phyloP scores from a whole-genome alignment of 148 eudicot genomes.

The Suaeda aralocaspica region DNA sequence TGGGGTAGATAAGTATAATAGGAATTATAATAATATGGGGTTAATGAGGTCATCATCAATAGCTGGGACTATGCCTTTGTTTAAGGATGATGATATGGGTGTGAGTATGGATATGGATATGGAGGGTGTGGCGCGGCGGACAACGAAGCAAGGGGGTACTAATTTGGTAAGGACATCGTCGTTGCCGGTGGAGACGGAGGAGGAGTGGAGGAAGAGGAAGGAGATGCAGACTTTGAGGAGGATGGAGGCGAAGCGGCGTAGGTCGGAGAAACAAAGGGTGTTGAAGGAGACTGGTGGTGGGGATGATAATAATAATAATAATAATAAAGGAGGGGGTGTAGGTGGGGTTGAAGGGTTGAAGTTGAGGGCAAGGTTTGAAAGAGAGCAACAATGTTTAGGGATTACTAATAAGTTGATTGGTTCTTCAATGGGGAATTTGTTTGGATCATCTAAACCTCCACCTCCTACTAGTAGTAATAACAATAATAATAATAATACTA shows the following conservation, averaged over 20 bases:
- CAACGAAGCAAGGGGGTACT: conserved; percentile 17
- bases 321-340: conserved; percentile 21
- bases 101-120: conserved; percentile 46
- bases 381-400: conserved; percentile 35
- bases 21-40: conserved; percentile 38
- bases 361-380: conserved; percentile 52
- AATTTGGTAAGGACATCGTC: conserved; percentile 63
- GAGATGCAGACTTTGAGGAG: conserved; percentile 80
- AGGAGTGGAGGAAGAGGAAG: conserved; percentile 88
- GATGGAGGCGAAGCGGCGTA: conserved; percentile 79
- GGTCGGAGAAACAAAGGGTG: conserved; percentile 77
- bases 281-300: conserved; percentile 33
- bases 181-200: conserved; percentile 75
- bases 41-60: conserved; percentile 67
- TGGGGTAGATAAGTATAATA: conserved; percentile 68
- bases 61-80: conserved; percentile 49
- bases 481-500: neutral
- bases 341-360: conserved; percentile 34
- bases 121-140: conserved; percentile 17
- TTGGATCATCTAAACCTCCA: conserved; percentile 32
- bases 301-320: conserved; percentile 29
- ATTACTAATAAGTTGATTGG: conserved; percentile 31
- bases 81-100: conserved; percentile 44
- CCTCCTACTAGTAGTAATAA: conserved; percentile 24
- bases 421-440: conserved; percentile 32